Evolutionary conservation across 2,329 filamentous ascomycete genomes (phyloP), one percentile per base, ranked within the genome.

Genomic region (Myriosclerotinia duriaeana): DNA sequence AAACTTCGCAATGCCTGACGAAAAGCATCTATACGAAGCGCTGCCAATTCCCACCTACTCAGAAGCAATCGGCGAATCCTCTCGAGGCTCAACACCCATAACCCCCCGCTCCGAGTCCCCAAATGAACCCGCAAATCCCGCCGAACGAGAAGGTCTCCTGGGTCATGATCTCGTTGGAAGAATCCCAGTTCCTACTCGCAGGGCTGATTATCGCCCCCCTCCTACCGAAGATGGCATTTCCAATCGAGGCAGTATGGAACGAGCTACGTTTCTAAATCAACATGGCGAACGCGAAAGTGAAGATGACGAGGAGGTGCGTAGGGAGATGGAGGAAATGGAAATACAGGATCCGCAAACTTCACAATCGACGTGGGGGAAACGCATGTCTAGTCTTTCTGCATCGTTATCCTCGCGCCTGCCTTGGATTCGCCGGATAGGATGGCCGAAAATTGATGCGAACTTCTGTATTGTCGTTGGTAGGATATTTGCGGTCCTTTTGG

Each of bases 311-410:
- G 86, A 88, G 69, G 84, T 95, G 73, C 87, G 91, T 69, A 85
- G 89, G 71, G 91, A 95, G 78, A 89, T 98, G 80, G 87, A 96
- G 75, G 90, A 97, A 83, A 88, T 96, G 84, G 92, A 96, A 72
- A 86, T 96, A 53, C 85, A 92, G 73, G 92, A 96, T 72, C 86
- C 87, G 38, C 72, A 83, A 78, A 77, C 72, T 84, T 46, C 65
- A 55, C 72, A 74, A 61, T 73, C 72, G 5, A 54, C 71, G 8
- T 77, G 76, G 75, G 74, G 73, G 56, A 78, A 79, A 68, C 73
- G 77, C 11, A 76, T 79, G 67, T 75, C 72, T 2, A 76, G 71
- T 42, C 70, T 78, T n/a, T 72, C 72, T 1, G 68, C 69, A 53
- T 74, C 72, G n/a, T 63, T 76, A 22, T 74, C 72, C 3, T 69